Evolutionary conservation across 306 rosid genomes (phyloP).

Genomic region (Gleditsia sinensis): DNA sequence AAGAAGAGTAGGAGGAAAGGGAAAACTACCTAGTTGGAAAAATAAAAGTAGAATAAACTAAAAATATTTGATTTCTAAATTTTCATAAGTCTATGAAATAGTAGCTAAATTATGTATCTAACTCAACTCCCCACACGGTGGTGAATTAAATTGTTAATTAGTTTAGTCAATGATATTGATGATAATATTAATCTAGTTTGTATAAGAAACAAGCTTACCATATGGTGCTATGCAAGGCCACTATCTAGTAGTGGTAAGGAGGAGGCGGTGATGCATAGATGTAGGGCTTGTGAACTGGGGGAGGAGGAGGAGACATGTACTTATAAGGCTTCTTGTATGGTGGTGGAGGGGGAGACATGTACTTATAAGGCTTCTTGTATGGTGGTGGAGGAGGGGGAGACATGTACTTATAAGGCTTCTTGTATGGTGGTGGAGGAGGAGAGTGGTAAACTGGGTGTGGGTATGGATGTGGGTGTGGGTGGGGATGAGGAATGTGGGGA

Average conservation of each 20-base stretch:
- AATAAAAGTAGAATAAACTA: too few relatives aligned
- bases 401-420: neutral
- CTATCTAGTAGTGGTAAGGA: constrained; percentile 63
- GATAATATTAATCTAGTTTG: too few relatives aligned
- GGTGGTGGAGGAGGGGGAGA: neutral
- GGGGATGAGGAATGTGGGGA: constrained; percentile 3
- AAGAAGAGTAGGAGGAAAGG: too few relatives aligned
- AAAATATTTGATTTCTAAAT: too few relatives aligned
- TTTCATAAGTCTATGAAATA: too few relatives aligned
- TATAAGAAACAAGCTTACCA: constrained; percentile 64
- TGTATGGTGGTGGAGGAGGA: neutral
- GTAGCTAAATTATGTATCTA: too few relatives aligned
- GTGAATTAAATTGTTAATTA: too few relatives aligned
- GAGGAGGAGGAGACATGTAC: constrained; percentile 19
- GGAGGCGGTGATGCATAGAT: constrained; percentile 80
- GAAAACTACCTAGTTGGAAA: too few relatives aligned
- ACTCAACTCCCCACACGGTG: too few relatives aligned
- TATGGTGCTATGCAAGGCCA: neutral
- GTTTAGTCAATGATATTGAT: too few relatives aligned
- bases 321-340: constrained; percentile 22
- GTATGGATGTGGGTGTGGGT: too few relatives aligned
- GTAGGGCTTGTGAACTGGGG: constrained; percentile 39
- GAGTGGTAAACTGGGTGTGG: neutral
- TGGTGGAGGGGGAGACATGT: constrained; percentile 36
- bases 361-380: neutral